Conservation (phyloP, 1,139 yeast genomes). For the Arxiozyma heterogenica region DNA sequence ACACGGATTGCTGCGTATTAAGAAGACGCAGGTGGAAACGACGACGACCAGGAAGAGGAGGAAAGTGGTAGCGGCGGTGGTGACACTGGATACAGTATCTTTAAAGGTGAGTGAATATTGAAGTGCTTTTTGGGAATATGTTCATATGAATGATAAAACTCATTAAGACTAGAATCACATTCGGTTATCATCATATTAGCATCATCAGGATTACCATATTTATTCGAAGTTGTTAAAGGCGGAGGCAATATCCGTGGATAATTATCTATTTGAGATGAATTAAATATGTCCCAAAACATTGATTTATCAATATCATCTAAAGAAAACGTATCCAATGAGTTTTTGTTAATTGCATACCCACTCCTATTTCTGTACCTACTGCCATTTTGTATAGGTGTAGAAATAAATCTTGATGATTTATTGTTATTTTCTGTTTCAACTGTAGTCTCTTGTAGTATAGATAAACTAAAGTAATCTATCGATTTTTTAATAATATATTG, state of each 20-base stretch:
- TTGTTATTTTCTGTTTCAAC: neutral
- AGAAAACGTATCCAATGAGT: neutral
- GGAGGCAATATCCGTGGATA: neutral
- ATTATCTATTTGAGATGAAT: neutral
- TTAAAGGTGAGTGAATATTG: neutral
- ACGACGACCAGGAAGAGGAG: neutral
- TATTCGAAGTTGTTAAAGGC: neutral
- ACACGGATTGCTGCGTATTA: neutral
- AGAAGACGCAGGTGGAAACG: neutral
- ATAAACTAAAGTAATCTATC: neutral
- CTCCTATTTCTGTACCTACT: too few species aligned
- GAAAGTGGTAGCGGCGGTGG: neutral
- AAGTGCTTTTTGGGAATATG: neutral
- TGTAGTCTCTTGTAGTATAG: constrained; percentile 1
- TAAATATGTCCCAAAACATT: neutral
- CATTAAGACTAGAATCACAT: neutral
- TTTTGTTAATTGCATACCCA: too few species aligned
- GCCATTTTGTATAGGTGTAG: neutral
- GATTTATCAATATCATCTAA: neutral
- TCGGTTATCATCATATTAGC: neutral
- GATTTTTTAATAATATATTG: neutral
- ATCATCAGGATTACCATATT: neutral
- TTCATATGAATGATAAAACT: neutral
- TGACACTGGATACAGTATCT: neutral
- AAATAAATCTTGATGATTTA: neutral